Evolutionary conservation across 1,284 basidiomycete genomes (phyloP).

Genomic region (Cronartium quercuum): DNA sequence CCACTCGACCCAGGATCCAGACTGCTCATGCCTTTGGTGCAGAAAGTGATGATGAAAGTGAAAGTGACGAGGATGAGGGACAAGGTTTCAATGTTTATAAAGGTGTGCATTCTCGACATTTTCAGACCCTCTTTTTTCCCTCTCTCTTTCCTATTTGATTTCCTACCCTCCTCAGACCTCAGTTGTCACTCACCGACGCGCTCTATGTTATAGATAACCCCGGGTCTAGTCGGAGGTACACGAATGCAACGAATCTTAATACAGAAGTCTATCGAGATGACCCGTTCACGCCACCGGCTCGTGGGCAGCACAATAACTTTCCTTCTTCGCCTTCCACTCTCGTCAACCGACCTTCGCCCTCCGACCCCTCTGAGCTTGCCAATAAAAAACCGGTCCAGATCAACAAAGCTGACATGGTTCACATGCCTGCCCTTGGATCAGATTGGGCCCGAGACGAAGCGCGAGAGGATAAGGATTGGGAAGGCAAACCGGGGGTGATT

Average conservation of each 20-base stretch:
- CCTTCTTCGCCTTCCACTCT: not conserved
- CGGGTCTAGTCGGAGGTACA: not conserved
- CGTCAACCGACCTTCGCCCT: not conserved
- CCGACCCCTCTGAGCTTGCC: not conserved
- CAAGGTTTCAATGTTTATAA: slow-evolving; percentile 23
- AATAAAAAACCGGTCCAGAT: not conserved
- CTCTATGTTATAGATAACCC: not conserved
- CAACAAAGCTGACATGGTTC: slow-evolving; percentile 3
- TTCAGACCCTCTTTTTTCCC: not conserved
- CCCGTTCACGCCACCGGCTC: not conserved
- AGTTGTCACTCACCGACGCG: not conserved
- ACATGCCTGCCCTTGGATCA: slow-evolving; percentile 23
- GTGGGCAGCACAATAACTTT: not conserved
- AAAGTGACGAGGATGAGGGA: slow-evolving; percentile 18
- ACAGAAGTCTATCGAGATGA: not conserved
- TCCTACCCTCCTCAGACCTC: not conserved
- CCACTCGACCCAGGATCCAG: no score
- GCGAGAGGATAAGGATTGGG: slow-evolving; percentile 17
- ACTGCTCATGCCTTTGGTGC: not conserved
- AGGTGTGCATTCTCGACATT: not conserved
- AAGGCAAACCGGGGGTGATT: slow-evolving; percentile 14
- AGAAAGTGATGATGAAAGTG: not conserved
- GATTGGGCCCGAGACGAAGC: slow-evolving; percentile 15
- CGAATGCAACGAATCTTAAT: not conserved
- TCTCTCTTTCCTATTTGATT: not conserved